Conservation (phyloP, 1,139 yeast genomes). For the Candida glucosophila region DNA sequence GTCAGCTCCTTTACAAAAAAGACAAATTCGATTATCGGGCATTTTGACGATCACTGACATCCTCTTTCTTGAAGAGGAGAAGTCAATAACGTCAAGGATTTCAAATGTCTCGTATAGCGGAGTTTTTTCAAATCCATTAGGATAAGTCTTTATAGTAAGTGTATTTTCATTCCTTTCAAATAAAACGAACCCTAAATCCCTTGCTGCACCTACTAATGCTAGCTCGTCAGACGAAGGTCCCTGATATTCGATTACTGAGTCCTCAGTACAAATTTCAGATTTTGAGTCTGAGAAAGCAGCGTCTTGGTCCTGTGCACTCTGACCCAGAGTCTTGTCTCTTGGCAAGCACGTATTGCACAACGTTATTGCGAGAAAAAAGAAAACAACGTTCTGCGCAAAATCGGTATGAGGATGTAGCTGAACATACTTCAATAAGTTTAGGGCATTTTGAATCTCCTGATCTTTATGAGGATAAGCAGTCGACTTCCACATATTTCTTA, state of each 20-base stretch:
- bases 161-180: conserved; percentile 54
- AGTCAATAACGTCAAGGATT: conserved; percentile 74
- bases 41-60: conserved; percentile 83
- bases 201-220: conserved; percentile 88
- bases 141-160: conserved; percentile 68
- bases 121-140: conserved; percentile 62
- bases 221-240: conserved; percentile 95
- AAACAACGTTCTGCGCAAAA: conserved; percentile 65
- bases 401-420: conserved; percentile 63
- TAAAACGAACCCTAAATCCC: conserved; percentile 85
- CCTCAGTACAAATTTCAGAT: conserved; percentile 20
- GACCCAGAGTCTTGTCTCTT: conserved; percentile 13
- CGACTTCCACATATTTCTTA: conserved; percentile 25
- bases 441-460: conserved; percentile 23
- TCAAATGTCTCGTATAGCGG: conserved; percentile 64
- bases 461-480: conserved; percentile 27
- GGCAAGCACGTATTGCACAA: conserved; percentile 90
- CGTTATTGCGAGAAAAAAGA: conserved; percentile 75
- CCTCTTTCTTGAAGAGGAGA: conserved; percentile 80
- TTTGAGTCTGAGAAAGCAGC: too few species aligned
- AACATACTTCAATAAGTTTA: conserved; percentile 58
- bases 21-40: conserved; percentile 71
- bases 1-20: conserved; percentile 94
- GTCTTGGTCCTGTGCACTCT: conserved; percentile 2
- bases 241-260: conserved; percentile 61